Evolutionary conservation across 352 stramenopile genomes (phyloP).

Genomic region (Phytophthora citrophthora): DNA sequence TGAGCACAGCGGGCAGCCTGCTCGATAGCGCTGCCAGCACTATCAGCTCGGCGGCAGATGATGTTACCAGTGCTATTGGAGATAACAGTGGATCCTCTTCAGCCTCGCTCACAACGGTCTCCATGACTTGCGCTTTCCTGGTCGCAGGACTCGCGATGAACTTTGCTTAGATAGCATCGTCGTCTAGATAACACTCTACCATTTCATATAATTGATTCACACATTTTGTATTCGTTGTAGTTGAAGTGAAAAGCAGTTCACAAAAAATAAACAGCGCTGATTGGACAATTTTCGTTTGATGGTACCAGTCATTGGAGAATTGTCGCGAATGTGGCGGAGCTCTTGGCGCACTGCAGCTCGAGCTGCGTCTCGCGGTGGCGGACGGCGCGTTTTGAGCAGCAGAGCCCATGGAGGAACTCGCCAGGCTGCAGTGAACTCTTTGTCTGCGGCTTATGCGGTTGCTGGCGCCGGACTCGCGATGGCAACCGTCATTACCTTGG

Average conservation of each 20-base stretch:
- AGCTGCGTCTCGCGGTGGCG: background rate
- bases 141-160: constrained; percentile 18
- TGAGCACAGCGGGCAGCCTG: constrained; percentile 9
- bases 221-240: no score
- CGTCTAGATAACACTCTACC: background rate
- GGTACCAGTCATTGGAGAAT: constrained; percentile 13
- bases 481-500: constrained; percentile 21
- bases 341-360: constrained; percentile 16
- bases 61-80: constrained; percentile 17
- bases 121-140: constrained; percentile 8
- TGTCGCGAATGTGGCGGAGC: constrained; percentile 36
- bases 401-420: background rate
- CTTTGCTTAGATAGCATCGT: constrained; percentile 21
- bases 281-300: constrained; percentile 15
- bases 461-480: constrained; percentile 31
- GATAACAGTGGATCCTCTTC: constrained; percentile 16
- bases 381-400: constrained; percentile 7
- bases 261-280: background rate
- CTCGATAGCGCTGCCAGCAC: constrained; percentile 19
- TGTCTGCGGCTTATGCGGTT: constrained; percentile 33
- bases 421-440: background rate
- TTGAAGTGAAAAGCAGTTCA: constrained; percentile 2
- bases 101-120: constrained; percentile 16
- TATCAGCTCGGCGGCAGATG: constrained; percentile 16
- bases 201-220: no score